phyloP scores from a whole-genome alignment of 208 protist genomes.

The Kentomonas sorsogonicus region DNA sequence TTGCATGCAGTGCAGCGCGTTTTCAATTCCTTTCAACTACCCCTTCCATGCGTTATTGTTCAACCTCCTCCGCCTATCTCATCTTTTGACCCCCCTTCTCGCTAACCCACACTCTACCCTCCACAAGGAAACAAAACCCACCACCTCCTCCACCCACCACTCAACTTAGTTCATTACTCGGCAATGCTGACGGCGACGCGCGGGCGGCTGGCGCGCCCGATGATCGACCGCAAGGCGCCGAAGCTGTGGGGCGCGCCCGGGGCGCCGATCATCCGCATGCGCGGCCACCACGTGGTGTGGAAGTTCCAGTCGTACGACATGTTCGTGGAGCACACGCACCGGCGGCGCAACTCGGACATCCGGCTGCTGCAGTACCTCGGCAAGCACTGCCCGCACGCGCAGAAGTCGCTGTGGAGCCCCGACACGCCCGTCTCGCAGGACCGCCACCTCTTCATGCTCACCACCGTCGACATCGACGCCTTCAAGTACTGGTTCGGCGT shows the following conservation, averaged over 20 bases:
- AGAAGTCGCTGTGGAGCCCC: constrained; percentile 91
- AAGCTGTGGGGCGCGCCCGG: constrained; percentile 83
- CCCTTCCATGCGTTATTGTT: neutral
- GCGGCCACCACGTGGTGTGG: constrained; percentile 78
- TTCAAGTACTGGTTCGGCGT: constrained; percentile 93
- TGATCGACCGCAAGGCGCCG: constrained; percentile 53
- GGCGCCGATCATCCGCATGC: constrained; percentile 84
- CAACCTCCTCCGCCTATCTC: neutral
- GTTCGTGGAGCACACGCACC: constrained; percentile 86
- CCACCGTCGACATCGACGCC: constrained; percentile 84
- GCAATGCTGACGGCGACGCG: too few species aligned
- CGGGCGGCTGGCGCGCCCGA: constrained; percentile 39
- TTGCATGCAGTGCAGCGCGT: neutral
- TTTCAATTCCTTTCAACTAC: neutral
- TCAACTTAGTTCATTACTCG: too few species aligned
- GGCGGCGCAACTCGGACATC: constrained; percentile 72
- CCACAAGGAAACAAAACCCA: constrained; percentile 1
- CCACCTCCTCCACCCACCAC: too few species aligned
- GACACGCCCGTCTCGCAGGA: constrained; percentile 88
- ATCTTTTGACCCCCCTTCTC: neutral
- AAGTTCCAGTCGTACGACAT: constrained; percentile 88
- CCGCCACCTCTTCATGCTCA: constrained; percentile 89
- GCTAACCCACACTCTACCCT: neutral
- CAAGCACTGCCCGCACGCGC: constrained; percentile 89
- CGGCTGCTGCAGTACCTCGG: constrained; percentile 86